Conservation (phyloP, 495 filamentous ascomycete genomes). For the Lasiosphaeris hirsuta region DNA sequence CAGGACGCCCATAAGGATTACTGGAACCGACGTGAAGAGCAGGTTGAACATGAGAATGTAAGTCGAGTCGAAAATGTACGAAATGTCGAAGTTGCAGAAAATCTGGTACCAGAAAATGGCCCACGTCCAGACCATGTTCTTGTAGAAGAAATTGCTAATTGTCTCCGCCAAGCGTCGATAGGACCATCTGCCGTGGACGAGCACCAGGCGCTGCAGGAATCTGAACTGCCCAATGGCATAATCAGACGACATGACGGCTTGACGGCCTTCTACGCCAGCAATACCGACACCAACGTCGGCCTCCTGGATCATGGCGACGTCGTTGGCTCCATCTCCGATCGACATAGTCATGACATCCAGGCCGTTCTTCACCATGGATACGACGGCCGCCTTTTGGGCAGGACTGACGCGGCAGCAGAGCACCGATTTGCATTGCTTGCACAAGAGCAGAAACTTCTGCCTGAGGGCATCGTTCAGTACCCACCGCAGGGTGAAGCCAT, state of each 20-base stretch:
- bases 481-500: constrained; percentile 89
- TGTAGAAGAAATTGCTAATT: constrained; percentile 99
- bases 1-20: constrained; percentile 94
- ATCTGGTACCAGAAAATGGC: constrained; percentile 97
- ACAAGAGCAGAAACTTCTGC: constrained; percentile 90
- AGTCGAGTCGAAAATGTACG: constrained; percentile 95
- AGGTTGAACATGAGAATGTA: constrained; percentile 96
- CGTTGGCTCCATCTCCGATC: constrained; percentile 96
- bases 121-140: constrained; percentile 99
- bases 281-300: constrained; percentile 98
- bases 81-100: constrained; percentile 91
- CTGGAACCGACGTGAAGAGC: constrained; percentile 92
- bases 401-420: constrained; percentile 98
- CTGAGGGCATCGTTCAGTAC: constrained; percentile 78
- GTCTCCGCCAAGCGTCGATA: constrained; percentile 90
- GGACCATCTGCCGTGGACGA: constrained; percentile 96
- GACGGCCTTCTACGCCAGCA: constrained; percentile 92
- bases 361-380: constrained; percentile 86
- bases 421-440: constrained; percentile 96
- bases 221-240: constrained; percentile 98
- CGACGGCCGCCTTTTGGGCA: constrained; percentile 95
- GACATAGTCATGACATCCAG: constrained; percentile 96
- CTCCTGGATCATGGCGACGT: constrained; percentile 99
- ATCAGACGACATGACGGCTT: constrained; percentile 98
- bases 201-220: constrained; percentile 83